phyloP scores from a whole-genome alignment of 2,329 filamentous ascomycete genomes.

The Alternaria brassicae region DNA sequence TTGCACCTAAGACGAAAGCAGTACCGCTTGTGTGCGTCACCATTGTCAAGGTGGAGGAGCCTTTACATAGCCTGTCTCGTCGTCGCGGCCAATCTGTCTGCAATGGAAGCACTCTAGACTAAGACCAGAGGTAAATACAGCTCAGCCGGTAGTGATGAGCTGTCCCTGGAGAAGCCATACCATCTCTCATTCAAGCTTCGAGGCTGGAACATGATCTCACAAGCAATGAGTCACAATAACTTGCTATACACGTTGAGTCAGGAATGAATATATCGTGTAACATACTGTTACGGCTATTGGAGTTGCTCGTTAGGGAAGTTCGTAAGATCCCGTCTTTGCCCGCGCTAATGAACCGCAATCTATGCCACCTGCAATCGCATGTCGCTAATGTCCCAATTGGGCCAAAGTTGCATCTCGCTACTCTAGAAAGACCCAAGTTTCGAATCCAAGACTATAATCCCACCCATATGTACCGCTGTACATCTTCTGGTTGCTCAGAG shows the following conservation, averaged over 20 bases:
- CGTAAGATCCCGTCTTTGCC: not conserved
- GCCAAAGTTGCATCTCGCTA: not conserved
- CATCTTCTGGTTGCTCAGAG: not conserved
- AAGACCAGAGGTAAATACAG: not conserved
- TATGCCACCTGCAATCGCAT: not conserved
- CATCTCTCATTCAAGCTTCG: not conserved
- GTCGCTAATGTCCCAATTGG: not conserved
- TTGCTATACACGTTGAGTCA: not conserved
- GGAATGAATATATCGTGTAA: not conserved
- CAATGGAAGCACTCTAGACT: slow-evolving; percentile 6
- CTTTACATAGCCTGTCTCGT: not conserved
- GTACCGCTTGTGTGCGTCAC: not conserved
- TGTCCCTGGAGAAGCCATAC: not conserved
- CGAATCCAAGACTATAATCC: not conserved
- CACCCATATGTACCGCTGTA: not conserved
- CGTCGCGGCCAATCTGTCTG: slow-evolving; percentile 5
- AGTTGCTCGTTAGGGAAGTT: not conserved
- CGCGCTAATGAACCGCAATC: not conserved
- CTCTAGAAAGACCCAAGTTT: not conserved
- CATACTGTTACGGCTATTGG: not conserved
- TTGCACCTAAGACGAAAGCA: not conserved
- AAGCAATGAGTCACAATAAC: not conserved
- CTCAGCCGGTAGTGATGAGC: not conserved
- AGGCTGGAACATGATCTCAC: not conserved
- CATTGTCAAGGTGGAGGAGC: not conserved